phyloP scores from a whole-genome alignment of 2,329 filamentous ascomycete species.

The Polychaeton citri region DNA sequence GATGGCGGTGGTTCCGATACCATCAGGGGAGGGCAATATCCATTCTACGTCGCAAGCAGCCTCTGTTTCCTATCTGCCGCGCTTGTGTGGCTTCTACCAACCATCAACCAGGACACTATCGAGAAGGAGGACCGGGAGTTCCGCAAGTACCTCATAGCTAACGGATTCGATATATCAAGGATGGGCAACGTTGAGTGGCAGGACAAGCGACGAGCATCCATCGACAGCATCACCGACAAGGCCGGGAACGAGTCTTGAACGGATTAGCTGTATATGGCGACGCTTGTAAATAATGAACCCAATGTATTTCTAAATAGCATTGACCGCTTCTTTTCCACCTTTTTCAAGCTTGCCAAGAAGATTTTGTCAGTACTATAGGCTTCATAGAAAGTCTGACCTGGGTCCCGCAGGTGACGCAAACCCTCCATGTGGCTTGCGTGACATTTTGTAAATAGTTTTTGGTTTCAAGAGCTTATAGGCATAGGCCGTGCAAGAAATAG shows the following conservation, averaged over 20 bases:
- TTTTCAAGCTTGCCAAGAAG: no score
- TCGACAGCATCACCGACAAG: background rate
- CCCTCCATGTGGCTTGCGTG: no score
- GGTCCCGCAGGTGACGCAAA: no score
- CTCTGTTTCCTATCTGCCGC: conserved; percentile 64
- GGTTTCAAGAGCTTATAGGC: no score
- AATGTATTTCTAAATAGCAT: no score
- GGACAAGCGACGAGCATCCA: background rate
- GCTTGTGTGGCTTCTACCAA: conserved; percentile 55
- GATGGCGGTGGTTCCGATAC: conserved; percentile 40
- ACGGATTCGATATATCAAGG: conserved; percentile 57
- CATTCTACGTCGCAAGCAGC: conserved; percentile 72
- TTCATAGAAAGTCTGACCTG: no score
- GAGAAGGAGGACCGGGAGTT: conserved; percentile 63
- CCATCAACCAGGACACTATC: conserved; percentile 76
- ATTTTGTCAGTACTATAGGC: no score
- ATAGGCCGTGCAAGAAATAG: no score
- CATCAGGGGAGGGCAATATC: conserved; percentile 57
- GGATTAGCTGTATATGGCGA: no score
- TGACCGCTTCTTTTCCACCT: no score
- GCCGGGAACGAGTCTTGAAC: background rate
- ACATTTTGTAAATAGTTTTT: no score
- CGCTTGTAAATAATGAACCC: no score
- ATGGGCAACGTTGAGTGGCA: conserved; percentile 10
- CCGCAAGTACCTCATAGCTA: conserved; percentile 53